Evolutionary conservation across 1,284 basidiomycete genomes (phyloP).

Genomic region (Gomphus bonarii): DNA sequence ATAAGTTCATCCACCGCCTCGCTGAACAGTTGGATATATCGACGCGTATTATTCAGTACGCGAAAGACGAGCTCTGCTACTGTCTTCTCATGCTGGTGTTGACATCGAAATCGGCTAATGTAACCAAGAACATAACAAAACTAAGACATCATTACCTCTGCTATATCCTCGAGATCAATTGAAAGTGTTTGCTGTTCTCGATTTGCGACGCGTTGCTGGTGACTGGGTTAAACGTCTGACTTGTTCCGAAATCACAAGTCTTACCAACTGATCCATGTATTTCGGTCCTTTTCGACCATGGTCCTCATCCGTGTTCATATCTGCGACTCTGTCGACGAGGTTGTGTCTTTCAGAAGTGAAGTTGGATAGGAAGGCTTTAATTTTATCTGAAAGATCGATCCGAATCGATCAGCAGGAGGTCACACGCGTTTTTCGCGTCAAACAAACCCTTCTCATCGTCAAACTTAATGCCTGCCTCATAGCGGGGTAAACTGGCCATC

Average conservation of each 20-base stretch:
- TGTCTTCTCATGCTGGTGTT: conserved; percentile 52
- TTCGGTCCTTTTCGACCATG: conserved; percentile 45
- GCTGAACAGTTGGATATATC: conserved; percentile 86
- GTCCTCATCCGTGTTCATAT: conserved; percentile 56
- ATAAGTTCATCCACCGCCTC: conserved; percentile 86
- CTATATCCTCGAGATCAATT: conserved; percentile 76
- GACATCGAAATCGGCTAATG: background rate
- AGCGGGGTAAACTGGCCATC: conserved; percentile 9
- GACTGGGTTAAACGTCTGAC: conserved; percentile 21
- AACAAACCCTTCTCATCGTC: conserved; percentile 30
- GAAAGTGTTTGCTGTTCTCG: conserved; percentile 80
- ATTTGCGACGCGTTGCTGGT: conserved; percentile 85
- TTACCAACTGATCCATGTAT: conserved; percentile 85
- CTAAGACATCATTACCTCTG: conserved; percentile 35
- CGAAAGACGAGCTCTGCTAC: conserved; percentile 58
- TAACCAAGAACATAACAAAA: background rate
- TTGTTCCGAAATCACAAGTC: conserved; percentile 21
- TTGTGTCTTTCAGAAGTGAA: conserved; percentile 61
- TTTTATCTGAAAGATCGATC: conserved; percentile 39
- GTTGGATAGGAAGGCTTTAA: conserved; percentile 57
- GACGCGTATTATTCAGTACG: conserved; percentile 79
- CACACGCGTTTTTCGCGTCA: background rate
- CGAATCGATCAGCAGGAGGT: conserved; percentile 10
- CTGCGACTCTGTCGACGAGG: conserved; percentile 56
- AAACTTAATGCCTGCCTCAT: conserved; percentile 32